These are phyloP conservation scores for Cryptococcus sp. DNA, from an alignment of 1,284 basidiomycete genomes.

Conservation along the genomic window DNA sequence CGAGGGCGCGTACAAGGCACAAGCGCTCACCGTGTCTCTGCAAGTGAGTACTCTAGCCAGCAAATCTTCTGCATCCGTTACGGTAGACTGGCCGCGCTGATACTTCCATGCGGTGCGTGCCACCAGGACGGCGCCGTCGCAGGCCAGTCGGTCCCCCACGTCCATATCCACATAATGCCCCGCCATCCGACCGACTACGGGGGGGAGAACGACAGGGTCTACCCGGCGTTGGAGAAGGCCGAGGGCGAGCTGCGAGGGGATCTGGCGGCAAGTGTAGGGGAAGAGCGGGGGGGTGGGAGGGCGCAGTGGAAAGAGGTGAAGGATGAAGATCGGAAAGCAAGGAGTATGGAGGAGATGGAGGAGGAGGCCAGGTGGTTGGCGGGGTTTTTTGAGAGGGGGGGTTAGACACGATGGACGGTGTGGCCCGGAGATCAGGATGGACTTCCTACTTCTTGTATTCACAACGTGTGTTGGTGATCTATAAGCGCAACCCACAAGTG, in stretches of 20 bases:
- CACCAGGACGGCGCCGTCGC: slow-evolving; percentile 76
- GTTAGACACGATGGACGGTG: too few relatives aligned
- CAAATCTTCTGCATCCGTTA: not conserved
- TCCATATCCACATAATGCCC: slow-evolving; percentile 85
- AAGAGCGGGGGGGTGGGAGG: slow-evolving; percentile 40
- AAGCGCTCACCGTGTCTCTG: slow-evolving; percentile 71
- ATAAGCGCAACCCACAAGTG: too few relatives aligned
- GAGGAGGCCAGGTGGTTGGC: slow-evolving; percentile 66
- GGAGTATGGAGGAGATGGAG: slow-evolving; percentile 71
- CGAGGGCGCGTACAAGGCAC: slow-evolving; percentile 48
- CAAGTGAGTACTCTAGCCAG: slow-evolving; percentile 57
- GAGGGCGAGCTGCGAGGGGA: slow-evolving; percentile 51
- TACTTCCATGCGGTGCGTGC: too few relatives aligned
- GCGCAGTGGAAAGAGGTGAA: slow-evolving; percentile 56
- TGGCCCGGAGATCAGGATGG: too few relatives aligned
- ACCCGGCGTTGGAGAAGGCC: slow-evolving; percentile 67
- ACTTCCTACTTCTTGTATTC: too few relatives aligned
- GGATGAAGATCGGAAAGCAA: slow-evolving; percentile 65
- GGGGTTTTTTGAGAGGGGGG: slow-evolving; percentile 52
- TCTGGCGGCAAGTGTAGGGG: not conserved
- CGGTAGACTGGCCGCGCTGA: not conserved
- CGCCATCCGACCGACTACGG: slow-evolving; percentile 61
- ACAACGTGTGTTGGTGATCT: too few relatives aligned
- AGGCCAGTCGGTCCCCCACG: slow-evolving; percentile 82
- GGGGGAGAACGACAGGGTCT: slow-evolving; percentile 68